Evolutionary conservation across 495 filamentous ascomycete genomes (phyloP).

Genomic region (Talaromyces adpressus): DNA sequence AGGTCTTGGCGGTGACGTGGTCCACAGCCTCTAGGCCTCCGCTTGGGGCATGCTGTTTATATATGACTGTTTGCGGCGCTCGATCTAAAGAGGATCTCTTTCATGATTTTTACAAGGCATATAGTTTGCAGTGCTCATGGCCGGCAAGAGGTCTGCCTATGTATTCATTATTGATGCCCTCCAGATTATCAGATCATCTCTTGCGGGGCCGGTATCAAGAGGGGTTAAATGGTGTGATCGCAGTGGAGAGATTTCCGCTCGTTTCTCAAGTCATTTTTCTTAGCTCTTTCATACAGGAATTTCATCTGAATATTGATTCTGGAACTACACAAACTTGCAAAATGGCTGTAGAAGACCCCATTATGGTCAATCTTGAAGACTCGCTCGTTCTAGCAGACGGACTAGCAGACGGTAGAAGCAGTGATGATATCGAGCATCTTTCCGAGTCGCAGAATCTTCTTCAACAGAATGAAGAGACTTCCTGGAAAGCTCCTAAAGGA

Average conservation of each 20-base stretch:
- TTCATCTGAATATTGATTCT: neutral
- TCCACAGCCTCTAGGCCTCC: neutral
- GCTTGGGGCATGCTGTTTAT: neutral
- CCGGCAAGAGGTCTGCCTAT: too few relatives aligned
- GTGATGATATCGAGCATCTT: slow-evolving; percentile 5
- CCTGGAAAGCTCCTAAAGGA: slow-evolving; percentile 33
- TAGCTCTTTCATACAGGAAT: neutral
- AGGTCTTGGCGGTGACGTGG: neutral
- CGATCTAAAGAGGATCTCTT: neutral
- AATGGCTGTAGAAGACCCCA: neutral
- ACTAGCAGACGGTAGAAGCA: neutral
- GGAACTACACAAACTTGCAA: neutral
- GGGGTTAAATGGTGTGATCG: neutral
- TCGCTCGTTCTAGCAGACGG: neutral
- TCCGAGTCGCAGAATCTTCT: slow-evolving; percentile 36
- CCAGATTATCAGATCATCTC: neutral
- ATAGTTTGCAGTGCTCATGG: too few relatives aligned
- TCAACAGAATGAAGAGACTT: slow-evolving; percentile 13
- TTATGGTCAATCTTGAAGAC: neutral
- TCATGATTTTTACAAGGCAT: too few relatives aligned
- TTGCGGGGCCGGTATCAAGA: neutral
- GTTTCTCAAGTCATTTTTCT: neutral
- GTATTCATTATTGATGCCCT: neutral
- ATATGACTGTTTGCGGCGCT: neutral
- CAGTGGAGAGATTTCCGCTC: neutral